Evolutionary conservation across 495 filamentous ascomycete species (phyloP).

Genomic region (Trichoderma gamsii): DNA sequence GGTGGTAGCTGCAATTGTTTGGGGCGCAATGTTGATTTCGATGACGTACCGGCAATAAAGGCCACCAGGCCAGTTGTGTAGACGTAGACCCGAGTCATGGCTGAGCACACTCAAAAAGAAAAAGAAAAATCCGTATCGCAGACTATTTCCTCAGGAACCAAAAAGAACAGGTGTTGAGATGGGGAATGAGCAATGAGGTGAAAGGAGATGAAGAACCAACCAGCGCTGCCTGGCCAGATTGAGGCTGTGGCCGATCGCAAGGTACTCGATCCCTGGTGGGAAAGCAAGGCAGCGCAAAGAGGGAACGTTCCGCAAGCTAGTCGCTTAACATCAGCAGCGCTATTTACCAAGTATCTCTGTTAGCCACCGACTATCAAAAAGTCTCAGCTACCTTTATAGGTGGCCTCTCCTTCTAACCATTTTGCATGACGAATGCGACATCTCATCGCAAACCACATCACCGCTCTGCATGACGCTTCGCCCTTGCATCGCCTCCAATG

Average conservation of each 20-base stretch:
- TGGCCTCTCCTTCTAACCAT: background rate
- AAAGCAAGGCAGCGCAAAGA: background rate
- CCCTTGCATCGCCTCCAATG: background rate
- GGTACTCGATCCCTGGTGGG: background rate
- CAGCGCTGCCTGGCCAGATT: background rate
- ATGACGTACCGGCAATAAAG: slow-evolving; percentile 18
- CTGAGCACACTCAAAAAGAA: background rate
- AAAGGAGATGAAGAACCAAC: background rate
- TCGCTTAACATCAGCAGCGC: too few species aligned
- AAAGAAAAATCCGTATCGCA: background rate
- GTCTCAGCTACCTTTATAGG: background rate
- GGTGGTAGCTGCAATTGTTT: background rate
- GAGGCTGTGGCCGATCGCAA: background rate
- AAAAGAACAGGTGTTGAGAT: slow-evolving; percentile 9
- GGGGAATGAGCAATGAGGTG: slow-evolving; percentile 3
- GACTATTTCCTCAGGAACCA: background rate
- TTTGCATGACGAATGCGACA: slow-evolving; percentile 9
- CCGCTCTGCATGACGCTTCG: background rate
- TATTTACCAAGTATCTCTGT: too few species aligned
- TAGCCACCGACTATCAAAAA: too few species aligned
- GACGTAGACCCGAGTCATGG: slow-evolving; percentile 16
- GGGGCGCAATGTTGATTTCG: background rate
- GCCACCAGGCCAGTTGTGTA: slow-evolving; percentile 14
- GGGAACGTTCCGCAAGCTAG: background rate
- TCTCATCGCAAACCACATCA: background rate